phyloP scores from a whole-genome alignment of 345 rosid species.

The Garcia nutans region DNA sequence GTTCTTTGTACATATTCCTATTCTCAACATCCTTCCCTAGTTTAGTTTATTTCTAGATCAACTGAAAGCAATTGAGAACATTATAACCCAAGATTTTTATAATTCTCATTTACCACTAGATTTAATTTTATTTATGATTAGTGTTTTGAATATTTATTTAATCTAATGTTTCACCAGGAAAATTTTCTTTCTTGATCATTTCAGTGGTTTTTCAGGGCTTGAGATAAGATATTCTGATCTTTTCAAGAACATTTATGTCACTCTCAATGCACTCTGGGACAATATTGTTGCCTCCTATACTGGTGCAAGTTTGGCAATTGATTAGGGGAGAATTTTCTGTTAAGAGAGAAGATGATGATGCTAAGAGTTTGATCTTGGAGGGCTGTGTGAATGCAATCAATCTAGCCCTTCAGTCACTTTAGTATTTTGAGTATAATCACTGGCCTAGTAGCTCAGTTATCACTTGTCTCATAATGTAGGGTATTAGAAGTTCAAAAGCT shows the following conservation, averaged over 20 bases:
- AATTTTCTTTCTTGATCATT: constrained; percentile 7
- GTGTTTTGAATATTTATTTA: constrained; percentile 2
- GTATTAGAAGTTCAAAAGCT: no score
- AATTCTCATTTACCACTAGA: neutral
- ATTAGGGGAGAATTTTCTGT: constrained; percentile 49
- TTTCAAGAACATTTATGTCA: constrained; percentile 62
- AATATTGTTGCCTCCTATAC: constrained; percentile 57
- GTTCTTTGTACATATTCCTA: constrained; percentile 53
- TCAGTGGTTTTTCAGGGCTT: constrained; percentile 73
- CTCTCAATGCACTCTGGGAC: constrained; percentile 61
- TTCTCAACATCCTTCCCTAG: constrained; percentile 81
- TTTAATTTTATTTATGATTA: neutral
- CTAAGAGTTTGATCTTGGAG: constrained; percentile 49
- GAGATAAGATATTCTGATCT: constrained; percentile 66
- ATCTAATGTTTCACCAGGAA: neutral
- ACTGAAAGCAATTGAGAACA: constrained; percentile 76
- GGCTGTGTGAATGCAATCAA: constrained; percentile 66
- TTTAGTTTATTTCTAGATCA: constrained; percentile 60
- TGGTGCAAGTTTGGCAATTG: constrained; percentile 68
- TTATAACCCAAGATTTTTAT: constrained; percentile 64
- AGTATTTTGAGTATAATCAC: constrained; percentile 70
- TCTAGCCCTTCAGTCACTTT: constrained; percentile 67
- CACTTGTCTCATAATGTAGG: no score
- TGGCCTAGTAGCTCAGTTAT: no score
- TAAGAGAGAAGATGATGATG: constrained; percentile 39